A percentile compares a stretch with the other conserved stretches of the same genome.
These are phyloP conservation scores for Beauveria caledonica DNA, from an alignment of 2,329 filamentous ascomycete genomes.

Conservation along the genomic window DNA sequence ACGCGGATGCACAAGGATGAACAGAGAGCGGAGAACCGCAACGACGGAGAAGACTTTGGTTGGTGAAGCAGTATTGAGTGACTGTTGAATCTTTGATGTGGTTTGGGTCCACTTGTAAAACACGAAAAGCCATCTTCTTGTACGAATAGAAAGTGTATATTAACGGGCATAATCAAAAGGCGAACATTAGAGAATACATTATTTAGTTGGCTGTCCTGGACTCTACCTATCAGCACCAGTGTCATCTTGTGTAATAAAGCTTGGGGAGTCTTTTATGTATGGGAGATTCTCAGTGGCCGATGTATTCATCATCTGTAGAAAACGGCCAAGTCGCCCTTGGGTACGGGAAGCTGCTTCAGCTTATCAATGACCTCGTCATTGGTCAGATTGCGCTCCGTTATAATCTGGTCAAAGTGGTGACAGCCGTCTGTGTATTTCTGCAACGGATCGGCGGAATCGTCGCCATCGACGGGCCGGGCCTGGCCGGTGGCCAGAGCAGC, in stretches of 20 bases:
- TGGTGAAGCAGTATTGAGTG: not conserved
- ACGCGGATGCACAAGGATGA: not conserved
- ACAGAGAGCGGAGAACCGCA: not conserved
- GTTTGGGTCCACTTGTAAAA: not conserved
- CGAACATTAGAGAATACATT: not conserved
- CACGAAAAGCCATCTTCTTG: not conserved
- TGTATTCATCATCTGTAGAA: slow-evolving; percentile 38
- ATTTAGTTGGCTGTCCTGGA: not conserved
- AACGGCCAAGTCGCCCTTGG: slow-evolving; percentile 44
- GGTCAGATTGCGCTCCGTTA: slow-evolving; percentile 63
- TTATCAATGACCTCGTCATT: slow-evolving; percentile 63
- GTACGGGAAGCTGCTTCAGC: slow-evolving; percentile 49
- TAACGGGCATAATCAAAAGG: not conserved
- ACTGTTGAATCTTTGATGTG: not conserved
- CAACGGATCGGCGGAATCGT: slow-evolving; percentile 39
- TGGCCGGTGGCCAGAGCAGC: slow-evolving; percentile 47
- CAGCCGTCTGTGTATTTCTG: slow-evolving; percentile 64
- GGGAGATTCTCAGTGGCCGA: no score
- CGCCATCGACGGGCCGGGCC: slow-evolving; percentile 28
- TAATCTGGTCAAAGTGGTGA: slow-evolving; percentile 75
- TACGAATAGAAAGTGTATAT: slow-evolving; percentile 10
- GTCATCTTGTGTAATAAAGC: not conserved
- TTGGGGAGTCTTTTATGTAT: not conserved
- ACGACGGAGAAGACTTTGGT: not conserved
- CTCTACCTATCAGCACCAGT: not conserved